Evolutionary conservation across 2,329 filamentous ascomycete species (phyloP).

Genomic region (Claviceps citrina): DNA sequence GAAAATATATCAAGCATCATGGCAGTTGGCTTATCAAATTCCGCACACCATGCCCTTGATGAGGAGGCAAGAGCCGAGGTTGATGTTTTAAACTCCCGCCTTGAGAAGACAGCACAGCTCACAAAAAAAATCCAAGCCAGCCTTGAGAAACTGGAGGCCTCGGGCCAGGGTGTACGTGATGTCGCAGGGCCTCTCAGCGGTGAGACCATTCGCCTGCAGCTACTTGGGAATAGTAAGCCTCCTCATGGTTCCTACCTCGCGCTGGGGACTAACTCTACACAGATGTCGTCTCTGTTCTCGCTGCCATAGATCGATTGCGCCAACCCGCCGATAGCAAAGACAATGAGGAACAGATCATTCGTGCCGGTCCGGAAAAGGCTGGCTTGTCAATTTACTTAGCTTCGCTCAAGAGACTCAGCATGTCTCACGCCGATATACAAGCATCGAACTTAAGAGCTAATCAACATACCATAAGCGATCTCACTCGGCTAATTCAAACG

Average conservation of each 20-base stretch:
- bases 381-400: slow-evolving; percentile 74
- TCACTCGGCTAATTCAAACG: slow-evolving; percentile 59
- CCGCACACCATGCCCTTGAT: slow-evolving; percentile 37
- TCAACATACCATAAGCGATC: slow-evolving; percentile 71
- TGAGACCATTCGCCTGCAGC: slow-evolving; percentile 79
- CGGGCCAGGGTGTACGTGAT: slow-evolving; percentile 79
- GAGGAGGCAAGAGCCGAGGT: slow-evolving; percentile 56
- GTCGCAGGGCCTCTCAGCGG: slow-evolving; percentile 85
- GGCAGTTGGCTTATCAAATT: slow-evolving; percentile 34
- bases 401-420: slow-evolving; percentile 77
- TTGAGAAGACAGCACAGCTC: slow-evolving; percentile 84
- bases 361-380: slow-evolving; percentile 67
- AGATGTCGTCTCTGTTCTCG: slow-evolving; percentile 76
- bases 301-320: slow-evolving; percentile 74
- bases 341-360: slow-evolving; percentile 81
- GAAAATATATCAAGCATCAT: too few species aligned
- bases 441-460: slow-evolving; percentile 85
- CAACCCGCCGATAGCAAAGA: slow-evolving; percentile 88
- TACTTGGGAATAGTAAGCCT: slow-evolving; percentile 59
- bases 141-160: slow-evolving; percentile 66
- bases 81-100: slow-evolving; percentile 53
- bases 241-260: slow-evolving; percentile 4
- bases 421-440: slow-evolving; percentile 70
- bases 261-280: slow-evolving; percentile 8
- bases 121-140: slow-evolving; percentile 93